Conservation (phyloP, 345 rosid genomes). For the Salix purpurea region DNA sequence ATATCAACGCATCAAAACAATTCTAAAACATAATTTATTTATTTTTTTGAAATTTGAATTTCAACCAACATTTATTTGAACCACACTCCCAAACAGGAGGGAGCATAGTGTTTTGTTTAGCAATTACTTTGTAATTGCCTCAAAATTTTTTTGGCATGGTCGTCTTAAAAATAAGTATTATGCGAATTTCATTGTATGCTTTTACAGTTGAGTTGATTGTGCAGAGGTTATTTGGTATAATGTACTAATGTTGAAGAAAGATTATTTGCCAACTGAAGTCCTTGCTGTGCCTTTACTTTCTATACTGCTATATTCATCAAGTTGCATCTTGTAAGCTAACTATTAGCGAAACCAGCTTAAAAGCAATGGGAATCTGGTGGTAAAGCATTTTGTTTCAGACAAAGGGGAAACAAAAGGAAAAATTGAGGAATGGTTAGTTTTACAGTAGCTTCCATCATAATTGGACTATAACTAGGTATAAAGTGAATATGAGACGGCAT, state of each 20-base stretch:
- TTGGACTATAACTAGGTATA: background rate
- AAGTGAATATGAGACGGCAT: background rate
- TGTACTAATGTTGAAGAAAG: background rate
- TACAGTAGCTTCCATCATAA: background rate
- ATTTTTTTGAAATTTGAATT: no score
- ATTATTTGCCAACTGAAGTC: background rate
- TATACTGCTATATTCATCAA: background rate
- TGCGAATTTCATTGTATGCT: background rate
- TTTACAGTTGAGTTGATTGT: background rate
- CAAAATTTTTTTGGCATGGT: background rate
- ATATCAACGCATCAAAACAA: no score
- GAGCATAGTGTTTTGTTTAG: background rate
- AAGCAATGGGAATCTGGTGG: background rate
- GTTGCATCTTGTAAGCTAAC: background rate
- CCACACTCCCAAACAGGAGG: no score
- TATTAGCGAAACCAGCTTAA: background rate
- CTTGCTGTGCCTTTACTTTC: background rate
- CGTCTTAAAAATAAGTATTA: background rate
- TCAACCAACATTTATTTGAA: no score
- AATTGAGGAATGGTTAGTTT: background rate
- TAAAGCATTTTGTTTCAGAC: background rate
- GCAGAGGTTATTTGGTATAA: background rate
- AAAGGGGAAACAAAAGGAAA: background rate
- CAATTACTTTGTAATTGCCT: background rate
- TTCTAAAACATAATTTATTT: no score